These are phyloP conservation scores for Arthroderma uncinatum DNA, from an alignment of 2,329 filamentous ascomycete genomes.

Conservation along the genomic window DNA sequence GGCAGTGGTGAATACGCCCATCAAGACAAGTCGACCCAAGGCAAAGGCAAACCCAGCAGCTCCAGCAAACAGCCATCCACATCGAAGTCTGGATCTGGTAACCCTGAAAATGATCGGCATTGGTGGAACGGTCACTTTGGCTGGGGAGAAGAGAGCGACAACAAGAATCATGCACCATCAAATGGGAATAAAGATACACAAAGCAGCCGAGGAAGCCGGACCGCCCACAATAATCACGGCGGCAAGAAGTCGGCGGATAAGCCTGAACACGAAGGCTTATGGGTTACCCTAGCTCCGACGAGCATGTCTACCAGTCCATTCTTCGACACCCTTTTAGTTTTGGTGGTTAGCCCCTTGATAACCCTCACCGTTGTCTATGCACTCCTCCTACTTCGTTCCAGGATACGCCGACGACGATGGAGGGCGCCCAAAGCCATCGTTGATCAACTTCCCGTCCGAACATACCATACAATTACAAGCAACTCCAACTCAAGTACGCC, in stretches of 20 bases:
- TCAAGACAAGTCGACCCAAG: conserved; percentile 25
- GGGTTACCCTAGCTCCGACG: conserved; percentile 91
- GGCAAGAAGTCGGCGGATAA: conserved; percentile 18
- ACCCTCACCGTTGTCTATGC: conserved; percentile 90
- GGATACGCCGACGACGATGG: conserved; percentile 82
- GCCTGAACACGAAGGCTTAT: conserved; percentile 63
- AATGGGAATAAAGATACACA: conserved; percentile 11
- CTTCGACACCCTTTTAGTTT: conserved; percentile 87
- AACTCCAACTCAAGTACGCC: conserved; percentile 47
- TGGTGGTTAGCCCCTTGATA: conserved; percentile 88
- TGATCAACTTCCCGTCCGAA: conserved; percentile 84
- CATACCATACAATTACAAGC: conserved; percentile 73
- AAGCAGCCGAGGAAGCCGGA: conserved; percentile 5
- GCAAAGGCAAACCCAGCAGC: conserved; percentile 9
- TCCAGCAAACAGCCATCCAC: neutral
- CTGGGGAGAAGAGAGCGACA: conserved; percentile 16
- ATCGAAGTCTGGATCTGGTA: neutral
- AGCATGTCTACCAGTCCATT: conserved; percentile 81
- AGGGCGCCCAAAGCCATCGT: conserved; percentile 95
- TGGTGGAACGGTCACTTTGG: conserved; percentile 30
- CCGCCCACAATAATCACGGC: neutral
- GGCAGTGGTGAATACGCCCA: conserved; percentile 59
- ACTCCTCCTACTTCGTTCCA: conserved; percentile 71
- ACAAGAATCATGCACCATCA: neutral
- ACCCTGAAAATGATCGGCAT: conserved; percentile 11